These are phyloP conservation scores for Pichia sp. DNA, from an alignment of 1,139 yeast species.

Conservation along the genomic window DNA sequence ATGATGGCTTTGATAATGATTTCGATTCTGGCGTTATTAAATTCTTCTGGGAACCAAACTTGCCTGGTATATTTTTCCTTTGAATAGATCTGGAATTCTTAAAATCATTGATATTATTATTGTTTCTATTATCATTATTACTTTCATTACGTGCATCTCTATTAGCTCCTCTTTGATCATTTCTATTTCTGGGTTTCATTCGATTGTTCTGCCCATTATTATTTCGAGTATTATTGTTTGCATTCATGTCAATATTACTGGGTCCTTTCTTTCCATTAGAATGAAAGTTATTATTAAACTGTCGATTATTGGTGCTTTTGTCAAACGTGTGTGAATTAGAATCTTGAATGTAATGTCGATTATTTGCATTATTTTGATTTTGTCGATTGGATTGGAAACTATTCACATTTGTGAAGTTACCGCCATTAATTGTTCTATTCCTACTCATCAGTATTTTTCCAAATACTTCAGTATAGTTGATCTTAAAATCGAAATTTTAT, in stretches of 20 bases:
- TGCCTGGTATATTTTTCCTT: not conserved
- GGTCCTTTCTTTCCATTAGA: not conserved
- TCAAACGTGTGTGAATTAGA: not conserved
- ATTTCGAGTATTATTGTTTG: not conserved
- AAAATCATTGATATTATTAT: not conserved
- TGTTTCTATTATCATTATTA: not conserved
- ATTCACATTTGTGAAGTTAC: conserved; percentile 13
- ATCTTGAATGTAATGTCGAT: not conserved
- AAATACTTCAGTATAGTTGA: not conserved
- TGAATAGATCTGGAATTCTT: not conserved
- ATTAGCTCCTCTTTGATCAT: not conserved
- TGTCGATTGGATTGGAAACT: conserved; percentile 11
- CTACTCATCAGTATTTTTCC: not conserved
- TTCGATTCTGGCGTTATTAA: not conserved
- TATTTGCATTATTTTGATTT: not conserved
- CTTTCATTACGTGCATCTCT: not conserved
- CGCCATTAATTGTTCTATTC: conserved; percentile 7
- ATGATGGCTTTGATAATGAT: not conserved
- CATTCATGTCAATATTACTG: not conserved
- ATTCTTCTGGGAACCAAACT: too few species aligned
- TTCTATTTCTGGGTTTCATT: not conserved
- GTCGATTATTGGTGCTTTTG: not conserved
- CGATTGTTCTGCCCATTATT: not conserved
- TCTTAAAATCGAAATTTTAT: not conserved
- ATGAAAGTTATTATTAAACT: not conserved